Percentiles rank a stretch among this genome's conserved stretches.
phyloP scores from a whole-genome alignment of 2,329 filamentous ascomycete species.

The Reticulascus tulasneorum region DNA sequence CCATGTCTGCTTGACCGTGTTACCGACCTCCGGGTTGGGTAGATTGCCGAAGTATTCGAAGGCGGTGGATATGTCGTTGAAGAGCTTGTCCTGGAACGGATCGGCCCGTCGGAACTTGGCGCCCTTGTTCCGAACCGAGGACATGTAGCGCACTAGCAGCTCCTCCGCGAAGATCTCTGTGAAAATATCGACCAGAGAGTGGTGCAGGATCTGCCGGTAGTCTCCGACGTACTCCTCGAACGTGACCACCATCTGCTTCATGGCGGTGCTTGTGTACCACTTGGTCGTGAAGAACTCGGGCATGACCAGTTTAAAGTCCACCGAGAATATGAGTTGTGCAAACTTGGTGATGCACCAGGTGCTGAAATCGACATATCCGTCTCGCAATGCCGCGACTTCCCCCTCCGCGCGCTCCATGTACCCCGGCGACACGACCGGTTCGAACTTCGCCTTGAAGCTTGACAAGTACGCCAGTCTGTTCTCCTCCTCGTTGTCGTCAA shows the following conservation, averaged over 20 bases:
- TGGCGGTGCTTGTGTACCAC: slow-evolving; percentile 83
- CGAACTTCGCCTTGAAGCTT: slow-evolving; percentile 79
- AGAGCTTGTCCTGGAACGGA: slow-evolving; percentile 88
- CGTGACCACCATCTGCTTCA: slow-evolving; percentile 91
- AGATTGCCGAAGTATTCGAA: slow-evolving; percentile 83
- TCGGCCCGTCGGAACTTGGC: slow-evolving; percentile 85
- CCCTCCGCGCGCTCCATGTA: slow-evolving; percentile 72
- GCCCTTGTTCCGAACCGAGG: slow-evolving; percentile 79
- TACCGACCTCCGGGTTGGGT: slow-evolving; percentile 64
- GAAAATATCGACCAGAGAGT: slow-evolving; percentile 84
- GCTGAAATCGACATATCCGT: slow-evolving; percentile 92
- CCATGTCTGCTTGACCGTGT: slow-evolving; percentile 86
- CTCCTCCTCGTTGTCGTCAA: slow-evolving; percentile 82
- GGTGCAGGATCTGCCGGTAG: slow-evolving; percentile 79
- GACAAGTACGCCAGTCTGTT: slow-evolving; percentile 77
- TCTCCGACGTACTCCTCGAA: slow-evolving; percentile 93
- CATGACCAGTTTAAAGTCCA: slow-evolving; percentile 83
- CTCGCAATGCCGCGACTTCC: slow-evolving; percentile 72
- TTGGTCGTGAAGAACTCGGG: slow-evolving; percentile 84
- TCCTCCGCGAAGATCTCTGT: slow-evolving; percentile 92
- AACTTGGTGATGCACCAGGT: slow-evolving; percentile 91
- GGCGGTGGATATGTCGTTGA: slow-evolving; percentile 84
- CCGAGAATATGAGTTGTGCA: slow-evolving; percentile 78
- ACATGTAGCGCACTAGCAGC: slow-evolving; percentile 80
- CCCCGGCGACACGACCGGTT: slow-evolving; percentile 71